Base-by-base conservation (phyloP, 306 rosid species). In the Quercus glauca region DNA sequence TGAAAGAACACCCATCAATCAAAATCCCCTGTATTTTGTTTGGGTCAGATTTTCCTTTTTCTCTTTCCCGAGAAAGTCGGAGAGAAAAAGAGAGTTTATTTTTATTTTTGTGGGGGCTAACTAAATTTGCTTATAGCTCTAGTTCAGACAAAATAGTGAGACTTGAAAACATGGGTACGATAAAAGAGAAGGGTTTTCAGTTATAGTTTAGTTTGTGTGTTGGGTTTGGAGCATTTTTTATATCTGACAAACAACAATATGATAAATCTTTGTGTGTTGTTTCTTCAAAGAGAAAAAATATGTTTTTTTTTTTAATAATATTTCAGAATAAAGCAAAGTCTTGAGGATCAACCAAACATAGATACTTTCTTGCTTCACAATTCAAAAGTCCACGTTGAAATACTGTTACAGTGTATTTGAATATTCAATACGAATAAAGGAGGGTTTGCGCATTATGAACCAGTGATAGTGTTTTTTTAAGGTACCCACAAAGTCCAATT, bases 1-100 rank as follows among this genome's bases (percentile, higher is more conserved):
- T 61, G 85, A 69, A 33, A 85, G 76, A 59, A 85, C 75, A 76
- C 90, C 95, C 99, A 88, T 91, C 80, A 79, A 65, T 75, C 1
- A 11, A 65, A 78, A 76, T 45, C 35, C 20, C 25, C 19, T 29
- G 19, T 14, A 53, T 76, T 71, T 79, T 78, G 45, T 70, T 6
- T 6, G 69, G 37, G 25, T 76, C 51, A 1, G 69, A 33, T 45
- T 79, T 74, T 80, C 80, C 55, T 68, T 11, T 33, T 41, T 71
- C 23, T 31, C 13, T 74, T 72, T 49, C 37, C 79, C 77, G 52
- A 63, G 9, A 83, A 83, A 78, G 33, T 71, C 56, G 74, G 58
- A 72, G 37, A 79, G 79, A 70, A 53, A 43, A 49, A 56, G 26
- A 56, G 55, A 21, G 45, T 8, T 37, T 37, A 2, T 35, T 33